Base-by-base conservation (phyloP, 2,329 filamentous ascomycete species). In the Elsinoe perseae region DNA sequence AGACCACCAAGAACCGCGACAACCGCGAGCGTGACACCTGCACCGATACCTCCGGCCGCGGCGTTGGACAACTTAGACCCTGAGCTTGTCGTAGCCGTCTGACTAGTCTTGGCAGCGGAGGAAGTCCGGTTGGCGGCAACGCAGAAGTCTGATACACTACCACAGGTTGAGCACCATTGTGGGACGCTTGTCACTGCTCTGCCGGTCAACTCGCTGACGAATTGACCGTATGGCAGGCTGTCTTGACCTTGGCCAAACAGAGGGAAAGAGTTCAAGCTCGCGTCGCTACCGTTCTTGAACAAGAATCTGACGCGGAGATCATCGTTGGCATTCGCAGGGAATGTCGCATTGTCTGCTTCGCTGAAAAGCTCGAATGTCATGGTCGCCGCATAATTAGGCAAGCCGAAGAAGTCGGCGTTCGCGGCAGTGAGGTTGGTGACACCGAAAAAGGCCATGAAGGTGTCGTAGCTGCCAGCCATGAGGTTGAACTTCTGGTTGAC, bases 311-410 rank as follows among this genome's bases (percentile, higher is more conserved):
- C 78, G 57, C 74, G 75, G 36, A 83, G 70, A 3, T 84, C 80
- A 0, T 75, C 70, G 14, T 64, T 59, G 2, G 43, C 43, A n/a
- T 64, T 60, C 2, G 44, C 42, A 2, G 68, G 67, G 57, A 64
- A 65, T 3, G 57, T 62, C 5, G 68, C 62, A 2, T 67, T 63
- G 0, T 77, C 77, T 0, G 68, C 65, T 59, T 80, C 77, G 38
- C 81, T 84, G 63, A 83, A 79, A 20, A 78, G 79, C 75, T 95
- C 91, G 68, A 95, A 91, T 4, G 77, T 77, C 80, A 95, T 89
- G 61, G 83, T 83, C 2, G 84, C 86, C 4, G 89, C 89, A 65
- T 95, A 95, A 72, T 90, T 85, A n/a, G 85, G 83, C 10, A 95
- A 75, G 56, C 87, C 87, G 58, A 74, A 83, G 74, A 95, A 95